Conservation (phyloP, 1,284 basidiomycete genomes). For the Cutaneotrichosporon mucoides region DNA sequence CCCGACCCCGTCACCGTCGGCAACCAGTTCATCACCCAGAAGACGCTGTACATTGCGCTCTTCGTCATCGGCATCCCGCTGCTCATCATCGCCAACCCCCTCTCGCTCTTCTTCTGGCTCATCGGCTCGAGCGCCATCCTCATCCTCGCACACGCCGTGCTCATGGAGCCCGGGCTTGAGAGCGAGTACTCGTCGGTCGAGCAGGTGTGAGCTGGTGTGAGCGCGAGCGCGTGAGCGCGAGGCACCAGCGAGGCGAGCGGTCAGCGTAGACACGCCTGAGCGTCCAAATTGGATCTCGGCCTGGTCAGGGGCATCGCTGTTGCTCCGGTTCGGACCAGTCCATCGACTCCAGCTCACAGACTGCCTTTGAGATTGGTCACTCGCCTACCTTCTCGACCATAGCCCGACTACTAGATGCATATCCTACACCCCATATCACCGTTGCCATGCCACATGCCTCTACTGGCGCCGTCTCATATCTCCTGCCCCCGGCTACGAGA, state of each 20-base stretch:
- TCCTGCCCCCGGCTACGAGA: slow-evolving; percentile 2
- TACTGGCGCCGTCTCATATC: neutral
- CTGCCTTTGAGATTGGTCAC: too few species aligned
- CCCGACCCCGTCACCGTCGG: slow-evolving; percentile 29
- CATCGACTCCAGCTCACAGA: too few species aligned
- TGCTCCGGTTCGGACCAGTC: too few species aligned
- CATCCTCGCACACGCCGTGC: slow-evolving; percentile 52
- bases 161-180: slow-evolving; percentile 53
- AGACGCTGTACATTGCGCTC: slow-evolving; percentile 59
- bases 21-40: slow-evolving; percentile 48
- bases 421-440: neutral
- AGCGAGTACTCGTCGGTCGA: slow-evolving; percentile 11
- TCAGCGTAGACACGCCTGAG: too few species aligned
- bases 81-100: slow-evolving; percentile 29
- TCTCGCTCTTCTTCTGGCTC: slow-evolving; percentile 35
- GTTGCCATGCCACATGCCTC: neutral
- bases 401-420: neutral
- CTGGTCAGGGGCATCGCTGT: too few species aligned
- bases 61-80: slow-evolving; percentile 32
- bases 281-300: too few species aligned
- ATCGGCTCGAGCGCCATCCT: slow-evolving; percentile 36
- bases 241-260: too few species aligned
- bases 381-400: too few species aligned
- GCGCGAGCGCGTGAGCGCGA: too few species aligned
- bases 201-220: neutral